These are phyloP conservation scores for Salix purpurea DNA, from an alignment of 345 rosid genomes.

Conservation along the genomic window DNA sequence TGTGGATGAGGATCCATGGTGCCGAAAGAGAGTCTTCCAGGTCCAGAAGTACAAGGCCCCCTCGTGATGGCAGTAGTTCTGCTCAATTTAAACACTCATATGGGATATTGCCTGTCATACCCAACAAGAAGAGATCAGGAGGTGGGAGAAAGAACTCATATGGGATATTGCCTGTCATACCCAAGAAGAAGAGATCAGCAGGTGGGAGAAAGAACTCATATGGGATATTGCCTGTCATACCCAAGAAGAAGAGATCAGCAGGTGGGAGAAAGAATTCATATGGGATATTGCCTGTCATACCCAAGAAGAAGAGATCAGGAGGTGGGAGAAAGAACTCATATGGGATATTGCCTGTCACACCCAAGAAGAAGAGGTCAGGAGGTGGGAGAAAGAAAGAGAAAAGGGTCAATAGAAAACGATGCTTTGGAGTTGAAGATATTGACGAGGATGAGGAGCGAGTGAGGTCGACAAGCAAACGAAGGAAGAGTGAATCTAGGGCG, in stretches of 20 bases:
- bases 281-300: too few species aligned
- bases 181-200: background rate
- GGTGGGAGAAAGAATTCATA: too few species aligned
- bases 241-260: too few species aligned
- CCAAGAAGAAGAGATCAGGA: too few species aligned
- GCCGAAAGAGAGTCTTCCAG: background rate
- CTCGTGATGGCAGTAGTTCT: background rate
- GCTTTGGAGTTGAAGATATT: too few species aligned
- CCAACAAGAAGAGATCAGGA: background rate
- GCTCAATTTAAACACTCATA: background rate
- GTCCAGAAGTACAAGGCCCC: background rate
- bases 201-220: background rate
- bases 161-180: background rate
- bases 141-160: background rate
- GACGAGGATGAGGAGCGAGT: background rate
- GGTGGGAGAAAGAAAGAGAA: background rate
- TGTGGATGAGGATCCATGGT: background rate
- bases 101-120: background rate
- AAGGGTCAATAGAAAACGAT: background rate
- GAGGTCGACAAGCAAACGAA: background rate
- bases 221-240: too few species aligned
- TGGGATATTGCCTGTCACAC: background rate
- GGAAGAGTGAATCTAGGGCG: background rate
- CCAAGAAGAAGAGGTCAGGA: background rate
- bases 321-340: background rate